Evolutionary conservation across 2,329 filamentous ascomycete species (phyloP).

Genomic region (Didymella pinodella): DNA sequence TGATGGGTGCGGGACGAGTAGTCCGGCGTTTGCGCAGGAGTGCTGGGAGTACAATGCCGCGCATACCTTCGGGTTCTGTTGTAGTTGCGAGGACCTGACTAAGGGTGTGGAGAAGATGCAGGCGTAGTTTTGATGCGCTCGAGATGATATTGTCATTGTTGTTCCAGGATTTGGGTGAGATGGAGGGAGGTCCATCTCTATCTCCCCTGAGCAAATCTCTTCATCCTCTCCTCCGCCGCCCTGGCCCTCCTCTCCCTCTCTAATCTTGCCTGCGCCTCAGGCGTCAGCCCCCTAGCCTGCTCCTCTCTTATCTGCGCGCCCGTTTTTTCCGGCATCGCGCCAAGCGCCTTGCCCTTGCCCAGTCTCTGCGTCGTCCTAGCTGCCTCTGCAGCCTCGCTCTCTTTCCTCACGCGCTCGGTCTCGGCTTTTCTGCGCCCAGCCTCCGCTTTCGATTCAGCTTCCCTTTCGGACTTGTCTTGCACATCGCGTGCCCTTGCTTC

Average conservation of each 20-base stretch:
- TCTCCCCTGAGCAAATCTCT: constrained; percentile 53
- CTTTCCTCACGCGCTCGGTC: constrained; percentile 72
- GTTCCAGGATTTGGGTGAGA: too few relatives aligned
- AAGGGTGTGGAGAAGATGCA: constrained; percentile 26
- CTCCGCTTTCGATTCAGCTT: constrained; percentile 68
- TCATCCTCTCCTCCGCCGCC: constrained; percentile 88
- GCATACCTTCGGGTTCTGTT: constrained; percentile 53
- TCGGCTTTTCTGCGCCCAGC: constrained; percentile 74
- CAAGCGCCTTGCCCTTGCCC: constrained; percentile 62
- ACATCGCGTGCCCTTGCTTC: constrained; percentile 75
- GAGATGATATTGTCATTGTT: background rate
- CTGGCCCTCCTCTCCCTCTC: constrained; percentile 90
- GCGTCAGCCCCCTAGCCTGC: constrained; percentile 82
- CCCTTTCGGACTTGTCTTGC: constrained; percentile 73
- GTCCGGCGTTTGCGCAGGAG: constrained; percentile 50
- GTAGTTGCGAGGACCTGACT: constrained; percentile 46
- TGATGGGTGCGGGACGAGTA: constrained; percentile 54
- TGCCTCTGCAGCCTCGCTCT: constrained; percentile 59
- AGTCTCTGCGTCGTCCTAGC: constrained; percentile 60
- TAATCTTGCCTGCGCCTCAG: constrained; percentile 83
- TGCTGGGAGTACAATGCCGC: constrained; percentile 53
- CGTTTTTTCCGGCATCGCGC: constrained; percentile 69
- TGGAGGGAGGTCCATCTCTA: background rate
- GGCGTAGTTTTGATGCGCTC: background rate
- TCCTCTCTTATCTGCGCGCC: constrained; percentile 83